Base-by-base conservation (phyloP, 768 basidiomycete genomes). In the Sporobolomyces phaffii region DNA sequence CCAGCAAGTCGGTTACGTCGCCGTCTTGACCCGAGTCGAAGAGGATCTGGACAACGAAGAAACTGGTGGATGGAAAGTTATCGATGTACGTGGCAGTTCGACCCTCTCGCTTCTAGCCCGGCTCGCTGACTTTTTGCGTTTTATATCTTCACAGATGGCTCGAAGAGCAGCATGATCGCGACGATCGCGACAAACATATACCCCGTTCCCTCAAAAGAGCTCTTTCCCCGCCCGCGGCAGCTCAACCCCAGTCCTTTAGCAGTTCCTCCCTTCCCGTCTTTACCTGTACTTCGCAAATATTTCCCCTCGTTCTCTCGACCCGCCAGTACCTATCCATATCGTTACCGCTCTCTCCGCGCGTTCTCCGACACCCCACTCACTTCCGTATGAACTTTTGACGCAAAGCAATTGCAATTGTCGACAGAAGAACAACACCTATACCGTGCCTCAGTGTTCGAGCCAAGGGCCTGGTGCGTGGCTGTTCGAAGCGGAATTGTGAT, bases 41-140 rank as follows among this genome's bases (percentile, higher is more conserved):
- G 87, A 87, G 73, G 91, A 97, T 76, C 80, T 97, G 68, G 86
- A 85, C 33, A 89, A 98, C 76, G 90, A 92, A 77, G 81, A 96
- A 49, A 99, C 96, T 0, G 92, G 90, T 47, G 96, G 96, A 17
- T 99, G 96, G 94, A 98, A 97, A 79, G 85, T 98, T 58, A 83
- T 97, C 31, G 94, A 98, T 86, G 91, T 92, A 76, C 56, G 66
- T 67, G 14, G 2, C 38, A 24, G 24, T 7, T 17, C 10, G 14
- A 11, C 44, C 10, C 13, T 17, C 34, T 18, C 34, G 28, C 22
- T 24, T 57, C 40, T n/a, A 13, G 7, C 24, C 0, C 14, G 29
- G 7, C 36, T 53, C 20, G 40, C 29, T 24, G 29, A 31, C 20
- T 44, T 34, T 22, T 24, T 15, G 28, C 11, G 15, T n/a, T n/a